phyloP scores from a whole-genome alignment of 129 eudicot species.

The Tagetes patula region DNA sequence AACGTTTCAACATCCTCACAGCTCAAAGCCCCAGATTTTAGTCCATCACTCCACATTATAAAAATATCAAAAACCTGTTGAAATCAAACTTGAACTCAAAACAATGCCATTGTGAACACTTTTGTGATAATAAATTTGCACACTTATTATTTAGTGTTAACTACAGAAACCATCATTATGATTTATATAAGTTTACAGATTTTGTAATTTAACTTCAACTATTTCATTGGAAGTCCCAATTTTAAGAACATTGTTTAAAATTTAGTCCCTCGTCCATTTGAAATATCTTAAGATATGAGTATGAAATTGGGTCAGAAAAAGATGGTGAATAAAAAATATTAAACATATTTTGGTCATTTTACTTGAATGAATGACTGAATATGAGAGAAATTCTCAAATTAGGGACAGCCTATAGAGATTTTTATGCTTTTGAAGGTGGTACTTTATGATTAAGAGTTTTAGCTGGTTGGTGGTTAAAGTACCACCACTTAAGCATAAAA shows the following conservation, averaged over 20 bases:
- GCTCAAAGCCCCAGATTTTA: conserved; percentile 55
- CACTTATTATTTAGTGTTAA: background rate
- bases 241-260: background rate
- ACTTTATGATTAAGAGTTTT: background rate
- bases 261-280: background rate
- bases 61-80: conserved; percentile 71
- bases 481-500: background rate
- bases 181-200: background rate
- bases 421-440: background rate
- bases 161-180: background rate
- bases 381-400: background rate
- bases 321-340: background rate
- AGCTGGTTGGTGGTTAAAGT: background rate
- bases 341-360: background rate
- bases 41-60: conserved; percentile 58
- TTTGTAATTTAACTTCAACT: background rate
- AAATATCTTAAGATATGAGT: background rate
- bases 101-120: background rate
- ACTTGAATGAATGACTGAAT: background rate
- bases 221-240: background rate
- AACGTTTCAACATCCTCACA: conserved; percentile 54
- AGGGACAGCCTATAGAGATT: background rate
- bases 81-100: background rate
- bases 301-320: background rate
- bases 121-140: background rate